Evolutionary conservation across 2,329 filamentous ascomycete species (phyloP), one percentile per base, ranked within the genome.

Genomic region (Pyricularia grisea): DNA sequence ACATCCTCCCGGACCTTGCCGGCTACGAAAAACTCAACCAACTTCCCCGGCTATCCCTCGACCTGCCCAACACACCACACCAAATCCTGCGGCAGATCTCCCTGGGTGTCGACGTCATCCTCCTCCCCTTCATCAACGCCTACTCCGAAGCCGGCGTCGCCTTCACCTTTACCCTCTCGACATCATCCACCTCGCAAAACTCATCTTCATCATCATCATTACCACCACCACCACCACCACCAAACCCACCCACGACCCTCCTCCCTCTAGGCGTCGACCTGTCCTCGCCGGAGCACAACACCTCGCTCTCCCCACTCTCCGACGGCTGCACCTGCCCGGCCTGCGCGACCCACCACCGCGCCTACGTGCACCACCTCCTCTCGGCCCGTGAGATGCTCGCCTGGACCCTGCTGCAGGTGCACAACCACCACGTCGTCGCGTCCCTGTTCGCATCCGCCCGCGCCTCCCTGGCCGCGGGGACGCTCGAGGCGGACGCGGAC

Each of bases 341-440:
- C 27, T 99, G 95, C 82, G 87, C 83, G 1, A 86, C 86, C 23
- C 94, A 98, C 78, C 93, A 97, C 78, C 84, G 90, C 67, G 94
- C 95, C 0, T 99, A 92, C 78, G 76, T 99, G 50, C 90, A 93
- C 72, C 95, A 99, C 78, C 84, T 98, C 0, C 86, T 99, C 6
- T 85, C 88, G 65, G 93, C 95, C 0, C 96, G 94, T 76, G 95
- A 99, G 79, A 98, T 99, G 95, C 87, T 97, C 4, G 94, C 91
- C 28, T 99, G 95, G 95, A 92, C 90, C 0, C 84, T 99, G 9
- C 83, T 99, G 9, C 94, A 98, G 77, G 85, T 97, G 3, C 95
- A 99, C 80, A 99, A 99, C 77, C 89, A 96, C 77, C 84, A 89
- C 71, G 80, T 91, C 9, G 79, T 97, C 68, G 84, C 87, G 65